A percentile compares a stretch with the other conserved stretches of the same genome.
Evolutionary conservation across 148 eudicot species (phyloP).

Genomic region (Limonium bicolor): DNA sequence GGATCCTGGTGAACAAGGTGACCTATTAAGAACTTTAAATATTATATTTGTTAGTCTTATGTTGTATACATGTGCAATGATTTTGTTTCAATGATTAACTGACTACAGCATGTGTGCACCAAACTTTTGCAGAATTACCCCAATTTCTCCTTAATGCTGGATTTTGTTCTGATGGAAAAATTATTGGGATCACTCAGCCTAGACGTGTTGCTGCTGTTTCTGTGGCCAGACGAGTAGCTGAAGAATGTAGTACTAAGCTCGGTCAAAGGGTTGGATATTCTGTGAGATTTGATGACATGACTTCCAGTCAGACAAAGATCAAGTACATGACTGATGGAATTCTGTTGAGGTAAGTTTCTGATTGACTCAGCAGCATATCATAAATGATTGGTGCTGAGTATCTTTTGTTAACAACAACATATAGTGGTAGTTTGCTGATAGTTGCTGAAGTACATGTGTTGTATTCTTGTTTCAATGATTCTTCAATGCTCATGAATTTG

Average conservation of each 20-base stretch:
- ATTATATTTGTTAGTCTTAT: background rate
- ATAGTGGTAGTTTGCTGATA: too few relatives aligned
- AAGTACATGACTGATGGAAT: constrained; percentile 98
- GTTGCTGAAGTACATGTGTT: too few relatives aligned
- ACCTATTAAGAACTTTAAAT: background rate
- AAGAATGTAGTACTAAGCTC: constrained; percentile 70
- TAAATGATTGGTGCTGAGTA: background rate
- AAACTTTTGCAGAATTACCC: constrained; percentile 44
- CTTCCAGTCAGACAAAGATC: constrained; percentile 73
- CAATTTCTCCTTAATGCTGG: constrained; percentile 68
- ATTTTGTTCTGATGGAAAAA: constrained; percentile 54
- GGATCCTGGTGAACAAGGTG: too few relatives aligned
- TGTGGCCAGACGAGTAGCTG: constrained; percentile 94
- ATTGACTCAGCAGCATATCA: background rate
- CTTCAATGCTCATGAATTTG: too few relatives aligned
- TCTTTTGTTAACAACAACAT: too few relatives aligned
- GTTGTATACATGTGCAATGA: background rate
- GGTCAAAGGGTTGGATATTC: constrained; percentile 92
- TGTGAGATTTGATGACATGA: constrained; percentile 79
- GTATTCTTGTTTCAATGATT: too few relatives aligned
- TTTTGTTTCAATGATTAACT: background rate
- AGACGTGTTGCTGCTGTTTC: constrained; percentile 93
- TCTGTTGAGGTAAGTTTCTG: constrained; percentile 52
- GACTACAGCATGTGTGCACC: background rate
- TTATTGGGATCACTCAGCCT: constrained; percentile 90